phyloP scores from a whole-genome alignment of 2,329 filamentous ascomycete species.

The Calonectria honghensis region DNA sequence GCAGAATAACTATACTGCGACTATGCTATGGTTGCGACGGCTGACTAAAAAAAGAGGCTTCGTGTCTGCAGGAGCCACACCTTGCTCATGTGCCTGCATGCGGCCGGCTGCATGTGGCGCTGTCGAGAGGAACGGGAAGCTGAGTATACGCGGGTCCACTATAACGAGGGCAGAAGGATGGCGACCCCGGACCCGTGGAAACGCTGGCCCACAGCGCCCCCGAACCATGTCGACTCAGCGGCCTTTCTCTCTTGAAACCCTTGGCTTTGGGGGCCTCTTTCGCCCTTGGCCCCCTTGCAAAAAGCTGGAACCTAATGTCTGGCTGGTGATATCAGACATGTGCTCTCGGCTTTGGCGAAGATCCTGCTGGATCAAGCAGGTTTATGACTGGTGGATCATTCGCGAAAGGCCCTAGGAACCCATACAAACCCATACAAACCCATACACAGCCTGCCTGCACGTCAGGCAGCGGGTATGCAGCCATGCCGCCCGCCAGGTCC shows the following conservation, averaged over 20 bases:
- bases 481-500: conserved; percentile 1
- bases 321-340: conserved; percentile 1
- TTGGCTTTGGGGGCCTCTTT: background rate
- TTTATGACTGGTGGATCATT: conserved; percentile 15
- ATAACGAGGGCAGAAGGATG: conserved; percentile 5
- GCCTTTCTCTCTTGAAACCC: background rate
- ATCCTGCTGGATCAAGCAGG: conserved; percentile 24
- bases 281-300: background rate
- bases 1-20: background rate
- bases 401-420: background rate
- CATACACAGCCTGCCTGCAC: background rate
- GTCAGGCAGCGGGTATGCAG: conserved; percentile 24
- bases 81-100: background rate
- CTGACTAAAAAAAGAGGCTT: conserved; percentile 2
- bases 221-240: conserved; percentile 2
- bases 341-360: background rate
- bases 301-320: conserved; percentile 13
- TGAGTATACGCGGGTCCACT: background rate
- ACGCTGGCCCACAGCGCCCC: background rate
- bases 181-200: background rate
- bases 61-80: conserved; percentile 12
- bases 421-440: background rate
- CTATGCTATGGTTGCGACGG: background rate
- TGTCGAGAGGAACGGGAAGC: conserved; percentile 9
- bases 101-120: conserved; percentile 12